Percentiles rank a stretch among this genome's conserved stretches.
Evolutionary conservation across 352 stramenopile genomes (phyloP).

Genomic region (Phytophthora sansomeana): DNA sequence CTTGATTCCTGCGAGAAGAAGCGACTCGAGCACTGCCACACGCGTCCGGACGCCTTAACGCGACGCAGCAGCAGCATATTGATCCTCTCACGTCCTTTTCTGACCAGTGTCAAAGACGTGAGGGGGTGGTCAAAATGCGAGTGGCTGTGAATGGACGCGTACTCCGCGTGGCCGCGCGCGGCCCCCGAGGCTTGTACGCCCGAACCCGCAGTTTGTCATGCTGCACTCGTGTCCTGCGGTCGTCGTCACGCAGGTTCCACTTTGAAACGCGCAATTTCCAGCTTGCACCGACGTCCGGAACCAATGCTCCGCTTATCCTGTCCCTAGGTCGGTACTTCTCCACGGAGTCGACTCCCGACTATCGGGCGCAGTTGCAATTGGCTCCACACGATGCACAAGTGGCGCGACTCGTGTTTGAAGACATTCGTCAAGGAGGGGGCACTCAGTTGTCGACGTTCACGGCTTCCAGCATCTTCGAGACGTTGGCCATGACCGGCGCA

Average conservation of each 20-base stretch:
- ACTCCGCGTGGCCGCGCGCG: neutral
- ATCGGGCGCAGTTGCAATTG: neutral
- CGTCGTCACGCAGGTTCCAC: neutral
- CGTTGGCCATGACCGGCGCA: neutral
- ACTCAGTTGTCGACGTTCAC: neutral
- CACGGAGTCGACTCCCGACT: neutral
- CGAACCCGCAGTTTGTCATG: neutral
- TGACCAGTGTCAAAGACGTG: too few species aligned
- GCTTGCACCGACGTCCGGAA: neutral
- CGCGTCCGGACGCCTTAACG: too few species aligned
- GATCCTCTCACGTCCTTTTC: too few species aligned
- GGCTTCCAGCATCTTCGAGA: slow-evolving; percentile 1
- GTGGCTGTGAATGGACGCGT: neutral
- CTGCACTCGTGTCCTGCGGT: neutral
- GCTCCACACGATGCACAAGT: neutral
- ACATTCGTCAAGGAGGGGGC: neutral
- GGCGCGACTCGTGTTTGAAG: slow-evolving; percentile 3
- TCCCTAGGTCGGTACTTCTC: neutral
- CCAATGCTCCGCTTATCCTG: neutral
- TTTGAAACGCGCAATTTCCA: neutral
- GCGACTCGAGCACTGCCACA: too few species aligned
- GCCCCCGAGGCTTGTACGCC: too few species aligned
- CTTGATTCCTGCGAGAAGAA: too few species aligned
- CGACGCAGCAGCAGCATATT: too few species aligned
- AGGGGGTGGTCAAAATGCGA: too few species aligned